Conservation (phyloP, 768 basidiomycete genomes). For the Krasilnikovozyma curviuscula region DNA sequence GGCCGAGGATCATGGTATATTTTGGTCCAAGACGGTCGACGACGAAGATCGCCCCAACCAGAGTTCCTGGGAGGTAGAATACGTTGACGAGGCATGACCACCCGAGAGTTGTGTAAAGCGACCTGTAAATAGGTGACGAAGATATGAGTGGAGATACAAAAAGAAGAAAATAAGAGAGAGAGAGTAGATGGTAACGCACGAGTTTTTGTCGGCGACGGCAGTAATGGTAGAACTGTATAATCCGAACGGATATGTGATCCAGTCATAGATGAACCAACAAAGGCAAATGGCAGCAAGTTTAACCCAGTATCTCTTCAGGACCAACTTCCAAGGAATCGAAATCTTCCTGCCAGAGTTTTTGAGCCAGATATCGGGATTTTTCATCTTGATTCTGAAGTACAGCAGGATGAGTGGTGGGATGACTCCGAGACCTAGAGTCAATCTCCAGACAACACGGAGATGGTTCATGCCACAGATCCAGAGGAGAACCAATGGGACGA, state of each 20-base stretch:
- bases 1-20: constrained; percentile 42
- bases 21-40: constrained; percentile 61
- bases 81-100: constrained; percentile 26
- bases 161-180: neutral
- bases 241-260: constrained; percentile 13
- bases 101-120: neutral
- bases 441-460: constrained; percentile 67
- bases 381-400: constrained; percentile 32
- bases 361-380: too few relatives aligned
- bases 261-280: constrained; percentile 42
- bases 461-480: constrained; percentile 75
- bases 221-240: constrained; percentile 35
- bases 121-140: neutral
- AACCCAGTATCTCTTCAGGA: constrained; percentile 61
- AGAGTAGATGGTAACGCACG: neutral
- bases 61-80: constrained; percentile 43
- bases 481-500: constrained; percentile 64
- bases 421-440: constrained; percentile 64
- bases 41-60: constrained; percentile 48
- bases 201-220: neutral
- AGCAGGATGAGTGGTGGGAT: constrained; percentile 65
- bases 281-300: constrained; percentile 53
- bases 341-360: constrained; percentile 59
- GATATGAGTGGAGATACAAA: neutral
- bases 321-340: constrained; percentile 52